Base-by-base conservation (phyloP, 1,139 yeast genomes). In the Pichia terricola region DNA sequence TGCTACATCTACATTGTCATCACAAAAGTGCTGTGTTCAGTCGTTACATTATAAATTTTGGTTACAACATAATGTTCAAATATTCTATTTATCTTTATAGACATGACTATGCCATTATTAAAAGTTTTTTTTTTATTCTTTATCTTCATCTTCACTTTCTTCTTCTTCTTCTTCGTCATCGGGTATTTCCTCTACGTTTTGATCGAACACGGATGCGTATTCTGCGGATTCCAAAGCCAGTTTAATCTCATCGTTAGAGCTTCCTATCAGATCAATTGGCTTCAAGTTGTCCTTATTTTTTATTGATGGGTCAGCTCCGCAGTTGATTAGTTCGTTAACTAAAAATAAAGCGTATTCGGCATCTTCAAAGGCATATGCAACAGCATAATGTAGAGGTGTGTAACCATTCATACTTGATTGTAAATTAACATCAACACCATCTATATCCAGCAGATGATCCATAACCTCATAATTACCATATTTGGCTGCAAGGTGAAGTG, bases 381-480 rank as follows among this genome's bases (percentile, higher is more conserved):
- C 95, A 3, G 95, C 94, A 52, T 75, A 67, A 64, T 91, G 97
- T 53, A 91, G 72, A 9, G 98, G 97, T 1, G 97, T 87, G 52
- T 86, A 89, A 34, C 88, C 88, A 42, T 80, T 83, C 38, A 74
- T 53, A 38, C 79, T 69, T 61, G 85, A 85, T 40, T 66, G 62
- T 0, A 95, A 91, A 60, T 91, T 96, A 37, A 89, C 79, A 55
- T 88, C 96, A 27, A 89, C 89, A 3, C 95, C 96, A 50, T 85
- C 95, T 46, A 82, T 79, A 60, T 91, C 97, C 50, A 91, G 70
- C 30, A 91, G 68, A 40, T 72, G 67, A 59, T 91, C 97, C 58
- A 91, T 69, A 38, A 86, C 86, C 56, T 88, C 96, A 77, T 83
- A 85, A 47, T 87, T 77, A 3, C 97, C 97, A 53, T 77, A 72